Evolutionary conservation across 441 rosid genomes (phyloP).

Genomic region (Iberis amara): DNA sequence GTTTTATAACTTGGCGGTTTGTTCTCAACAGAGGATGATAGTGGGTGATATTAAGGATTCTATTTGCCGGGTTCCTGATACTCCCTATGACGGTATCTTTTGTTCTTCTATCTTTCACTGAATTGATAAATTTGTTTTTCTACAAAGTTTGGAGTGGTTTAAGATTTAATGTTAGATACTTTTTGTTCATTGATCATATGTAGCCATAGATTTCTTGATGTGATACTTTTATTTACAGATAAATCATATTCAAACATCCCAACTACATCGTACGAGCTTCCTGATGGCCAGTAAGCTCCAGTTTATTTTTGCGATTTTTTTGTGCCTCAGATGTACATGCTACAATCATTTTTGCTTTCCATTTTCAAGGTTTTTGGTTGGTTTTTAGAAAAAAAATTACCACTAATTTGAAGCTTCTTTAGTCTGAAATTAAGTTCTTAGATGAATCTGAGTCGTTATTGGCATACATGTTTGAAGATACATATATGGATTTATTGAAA

Average conservation of each 20-base stretch:
- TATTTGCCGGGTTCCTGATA: conserved; percentile 96
- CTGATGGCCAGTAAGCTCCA: conserved; percentile 97
- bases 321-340: conserved; percentile 1
- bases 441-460: background rate
- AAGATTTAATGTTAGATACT: conserved; percentile 5
- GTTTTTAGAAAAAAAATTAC: background rate
- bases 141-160: background rate
- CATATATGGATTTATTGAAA: too few relatives aligned
- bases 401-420: conserved; percentile 6
- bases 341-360: conserved; percentile 3
- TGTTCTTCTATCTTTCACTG: conserved; percentile 20
- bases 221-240: conserved; percentile 45
- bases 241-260: conserved; percentile 91
- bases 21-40: conserved; percentile 67
- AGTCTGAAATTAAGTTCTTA: background rate
- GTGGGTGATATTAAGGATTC: conserved; percentile 97
- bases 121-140: conserved; percentile 6
- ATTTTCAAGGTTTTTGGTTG: background rate
- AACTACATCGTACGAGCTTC: conserved; percentile 96
- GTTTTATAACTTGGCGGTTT: conserved; percentile 21
- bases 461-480: too few relatives aligned
- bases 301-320: conserved; percentile 2
- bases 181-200: background rate
- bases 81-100: conserved; percentile 82
- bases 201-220: conserved; percentile 20